A percentile compares a stretch with the other conserved stretches of the same genome.
Conservation (phyloP, 2,329 filamentous ascomycete genomes). For the Aureobasidium sp. region DNA sequence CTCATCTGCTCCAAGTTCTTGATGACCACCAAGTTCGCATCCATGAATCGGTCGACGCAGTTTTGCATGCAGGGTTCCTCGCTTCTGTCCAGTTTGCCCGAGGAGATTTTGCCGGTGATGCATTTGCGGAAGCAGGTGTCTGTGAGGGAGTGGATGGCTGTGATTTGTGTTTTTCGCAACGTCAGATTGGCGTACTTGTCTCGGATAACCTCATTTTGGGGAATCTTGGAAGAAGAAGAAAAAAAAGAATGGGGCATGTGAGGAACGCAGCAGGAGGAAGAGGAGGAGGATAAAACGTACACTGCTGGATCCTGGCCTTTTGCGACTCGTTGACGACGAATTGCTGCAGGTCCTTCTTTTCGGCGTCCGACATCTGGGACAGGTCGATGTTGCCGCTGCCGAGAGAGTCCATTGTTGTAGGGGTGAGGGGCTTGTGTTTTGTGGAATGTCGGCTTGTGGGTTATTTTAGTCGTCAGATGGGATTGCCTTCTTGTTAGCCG, state of each 20-base stretch:
- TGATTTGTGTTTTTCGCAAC: not conserved
- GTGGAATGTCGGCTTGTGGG: not conserved
- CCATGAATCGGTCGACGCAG: constrained; percentile 90
- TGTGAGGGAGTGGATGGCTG: constrained; percentile 57
- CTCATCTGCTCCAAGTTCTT: constrained; percentile 69
- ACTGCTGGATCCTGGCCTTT: constrained; percentile 62
- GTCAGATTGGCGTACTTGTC: no score
- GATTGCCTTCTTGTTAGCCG: not conserved
- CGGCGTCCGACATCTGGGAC: constrained; percentile 67
- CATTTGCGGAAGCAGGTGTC: constrained; percentile 95
- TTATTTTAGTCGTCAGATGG: no score
- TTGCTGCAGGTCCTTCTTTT: constrained; percentile 81
- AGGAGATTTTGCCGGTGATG: constrained; percentile 65
- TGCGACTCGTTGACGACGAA: constrained; percentile 80
- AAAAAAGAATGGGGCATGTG: not conserved
- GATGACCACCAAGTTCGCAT: constrained; percentile 78
- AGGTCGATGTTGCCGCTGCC: constrained; percentile 53
- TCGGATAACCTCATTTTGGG: not conserved
- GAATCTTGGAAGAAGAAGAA: not conserved
- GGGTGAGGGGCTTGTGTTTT: not conserved
- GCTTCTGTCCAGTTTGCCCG: constrained; percentile 61
- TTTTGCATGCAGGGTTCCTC: constrained; percentile 84
- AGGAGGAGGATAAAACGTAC: constrained; percentile 22
- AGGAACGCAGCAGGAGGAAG: constrained; percentile 34
- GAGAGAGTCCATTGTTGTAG: constrained; percentile 25